Conservation (phyloP, 352 stramenopile genomes). For the Globisporangium cylindrosporum region DNA sequence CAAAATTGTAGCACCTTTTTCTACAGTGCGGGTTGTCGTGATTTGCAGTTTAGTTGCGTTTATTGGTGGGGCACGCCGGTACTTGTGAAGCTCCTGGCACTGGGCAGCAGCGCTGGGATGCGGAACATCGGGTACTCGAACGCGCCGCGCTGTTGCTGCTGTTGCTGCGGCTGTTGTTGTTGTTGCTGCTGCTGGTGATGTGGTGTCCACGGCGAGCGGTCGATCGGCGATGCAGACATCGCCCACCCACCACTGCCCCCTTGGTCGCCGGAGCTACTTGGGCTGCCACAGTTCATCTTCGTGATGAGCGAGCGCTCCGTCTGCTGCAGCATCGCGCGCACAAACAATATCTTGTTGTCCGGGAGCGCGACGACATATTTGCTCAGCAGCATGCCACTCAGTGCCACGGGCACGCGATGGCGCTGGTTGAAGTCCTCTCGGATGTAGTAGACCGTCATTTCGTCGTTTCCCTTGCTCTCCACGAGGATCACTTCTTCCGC, state of each 20-base stretch:
- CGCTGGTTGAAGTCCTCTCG: conserved; percentile 55
- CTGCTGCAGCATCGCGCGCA: conserved; percentile 85
- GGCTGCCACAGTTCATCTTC: conserved; percentile 42
- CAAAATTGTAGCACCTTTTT: not conserved
- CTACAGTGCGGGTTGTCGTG: not conserved
- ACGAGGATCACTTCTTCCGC: conserved; percentile 80
- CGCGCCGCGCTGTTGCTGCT: conserved; percentile 26
- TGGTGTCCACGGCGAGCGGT: conserved; percentile 34
- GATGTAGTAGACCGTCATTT: conserved; percentile 68
- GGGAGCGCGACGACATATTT: conserved; percentile 75
- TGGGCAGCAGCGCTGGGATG: conserved; percentile 34
- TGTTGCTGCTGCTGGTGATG: conserved; percentile 26
- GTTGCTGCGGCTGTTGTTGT: conserved; percentile 9
- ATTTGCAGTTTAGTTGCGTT: not conserved
- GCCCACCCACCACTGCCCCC: conserved; percentile 12
- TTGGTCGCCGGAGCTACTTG: conserved; percentile 16
- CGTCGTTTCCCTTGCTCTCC: conserved; percentile 37
- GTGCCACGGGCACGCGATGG: conserved; percentile 12
- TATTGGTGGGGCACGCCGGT: conserved; percentile 2
- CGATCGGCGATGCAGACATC: conserved; percentile 39
- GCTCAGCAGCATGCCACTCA: conserved; percentile 69
- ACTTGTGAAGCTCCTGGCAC: conserved; percentile 25
- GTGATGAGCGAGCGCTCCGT: conserved; percentile 74
- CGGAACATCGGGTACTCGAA: conserved; percentile 71
- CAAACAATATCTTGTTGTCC: conserved; percentile 73